Percentiles rank a stretch among this genome's conserved stretches.
These are phyloP conservation scores for Mucor racemosus DNA, from an alignment of 371 early-diverging fungal genomes.

Conservation along the genomic window DNA sequence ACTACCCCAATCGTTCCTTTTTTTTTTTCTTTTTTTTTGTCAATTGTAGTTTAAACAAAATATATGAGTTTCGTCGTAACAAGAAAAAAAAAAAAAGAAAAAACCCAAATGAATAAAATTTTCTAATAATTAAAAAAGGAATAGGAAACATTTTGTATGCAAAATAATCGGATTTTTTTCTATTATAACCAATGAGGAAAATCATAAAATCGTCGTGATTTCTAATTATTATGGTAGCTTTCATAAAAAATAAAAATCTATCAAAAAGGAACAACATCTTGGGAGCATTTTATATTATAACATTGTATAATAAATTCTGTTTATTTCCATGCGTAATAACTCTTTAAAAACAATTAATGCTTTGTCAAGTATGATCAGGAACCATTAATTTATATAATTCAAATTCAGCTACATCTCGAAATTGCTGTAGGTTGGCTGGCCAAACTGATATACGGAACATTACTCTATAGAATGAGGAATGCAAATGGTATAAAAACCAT, in stretches of 20 bases:
- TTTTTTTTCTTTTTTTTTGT: slow-evolving; percentile 16
- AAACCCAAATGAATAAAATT: neutral
- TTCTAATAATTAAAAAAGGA: neutral
- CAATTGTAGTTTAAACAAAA: slow-evolving; percentile 25
- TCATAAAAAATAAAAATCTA: too few species aligned
- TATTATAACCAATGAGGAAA: neutral
- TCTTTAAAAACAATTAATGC: too few species aligned
- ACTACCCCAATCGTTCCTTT: neutral
- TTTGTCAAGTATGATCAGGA: neutral
- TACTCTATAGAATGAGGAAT: neutral
- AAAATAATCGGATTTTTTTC: slow-evolving; percentile 6
- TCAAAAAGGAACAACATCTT: too few species aligned
- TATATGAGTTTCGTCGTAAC: neutral
- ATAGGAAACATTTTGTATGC: slow-evolving; percentile 1
- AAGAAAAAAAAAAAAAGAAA: slow-evolving; percentile 1
- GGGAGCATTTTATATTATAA: too few species aligned
- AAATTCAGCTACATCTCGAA: neutral
- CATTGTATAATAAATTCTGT: too few species aligned
- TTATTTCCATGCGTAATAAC: too few species aligned
- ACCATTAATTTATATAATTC: neutral
- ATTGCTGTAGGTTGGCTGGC: neutral
- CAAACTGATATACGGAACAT: neutral
- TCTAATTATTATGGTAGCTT: too few species aligned
- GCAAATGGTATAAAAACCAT: neutral
- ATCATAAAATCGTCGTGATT: too few species aligned